Conservation (phyloP, 75 land plant species). For the Selaginella moellendorffii region DNA sequence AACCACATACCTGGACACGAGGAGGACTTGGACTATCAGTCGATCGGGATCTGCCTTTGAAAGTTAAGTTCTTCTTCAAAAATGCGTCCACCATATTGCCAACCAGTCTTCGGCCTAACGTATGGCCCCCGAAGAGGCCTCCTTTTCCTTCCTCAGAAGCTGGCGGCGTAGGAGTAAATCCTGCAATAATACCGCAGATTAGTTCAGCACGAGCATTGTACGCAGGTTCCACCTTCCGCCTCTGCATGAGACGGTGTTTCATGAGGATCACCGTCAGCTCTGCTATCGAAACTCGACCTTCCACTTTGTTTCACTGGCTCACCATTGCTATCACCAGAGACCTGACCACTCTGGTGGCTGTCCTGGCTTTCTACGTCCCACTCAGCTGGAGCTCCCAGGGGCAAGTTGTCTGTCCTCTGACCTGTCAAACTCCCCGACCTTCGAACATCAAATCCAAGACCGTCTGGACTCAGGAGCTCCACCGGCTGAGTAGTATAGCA, state of each 20-base stretch:
- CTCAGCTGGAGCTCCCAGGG: background rate
- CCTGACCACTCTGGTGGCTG: constrained; percentile 22
- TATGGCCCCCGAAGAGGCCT: constrained; percentile 27
- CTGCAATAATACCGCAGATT: background rate
- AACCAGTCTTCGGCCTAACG: constrained; percentile 69
- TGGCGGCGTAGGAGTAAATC: background rate
- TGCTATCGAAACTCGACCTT: constrained; percentile 17
- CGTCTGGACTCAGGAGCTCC: constrained; percentile 49
- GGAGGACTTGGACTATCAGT: constrained; percentile 30
- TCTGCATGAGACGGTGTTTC: constrained; percentile 22
- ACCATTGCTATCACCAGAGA: constrained; percentile 20
- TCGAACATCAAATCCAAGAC: background rate
- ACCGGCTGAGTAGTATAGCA: constrained; percentile 91
- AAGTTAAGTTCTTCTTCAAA: constrained; percentile 59
- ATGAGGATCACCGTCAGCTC: constrained; percentile 18
- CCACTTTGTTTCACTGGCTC: constrained; percentile 10
- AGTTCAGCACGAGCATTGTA: background rate
- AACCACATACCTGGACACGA: background rate
- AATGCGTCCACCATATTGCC: constrained; percentile 90
- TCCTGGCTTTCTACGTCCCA: constrained; percentile 10
- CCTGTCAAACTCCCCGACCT: too few species aligned
- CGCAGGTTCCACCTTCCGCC: constrained; percentile 39
- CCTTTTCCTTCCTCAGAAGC: constrained; percentile 14
- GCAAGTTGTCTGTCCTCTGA: constrained; percentile 10
- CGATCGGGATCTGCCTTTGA: constrained; percentile 31